Evolutionary conservation across 352 stramenopile species (phyloP).

Genomic region (Thraustochytrium sp.): DNA sequence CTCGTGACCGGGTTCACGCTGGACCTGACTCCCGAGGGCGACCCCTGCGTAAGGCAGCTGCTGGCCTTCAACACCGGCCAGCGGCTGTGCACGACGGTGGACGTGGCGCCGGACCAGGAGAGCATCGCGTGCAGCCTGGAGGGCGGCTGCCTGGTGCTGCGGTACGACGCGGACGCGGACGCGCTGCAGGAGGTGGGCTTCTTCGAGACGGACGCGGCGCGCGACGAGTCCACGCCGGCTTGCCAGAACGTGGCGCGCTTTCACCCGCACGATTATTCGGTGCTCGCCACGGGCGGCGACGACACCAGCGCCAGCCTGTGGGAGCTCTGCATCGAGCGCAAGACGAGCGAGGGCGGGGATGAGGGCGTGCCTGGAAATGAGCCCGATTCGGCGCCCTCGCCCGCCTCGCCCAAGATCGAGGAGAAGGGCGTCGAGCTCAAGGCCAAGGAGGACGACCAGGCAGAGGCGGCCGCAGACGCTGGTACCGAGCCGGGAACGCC

Average conservation of each 20-base stretch:
- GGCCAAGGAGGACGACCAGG: not conserved
- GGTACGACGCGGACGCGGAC: not conserved
- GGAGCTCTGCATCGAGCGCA: not conserved
- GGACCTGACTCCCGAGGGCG: not conserved
- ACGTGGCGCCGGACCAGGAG: not conserved
- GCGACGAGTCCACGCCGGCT: conserved; percentile 18
- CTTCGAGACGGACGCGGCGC: not conserved
- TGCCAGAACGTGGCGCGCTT: conserved; percentile 27
- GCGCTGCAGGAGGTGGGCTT: not conserved
- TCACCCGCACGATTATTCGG: not conserved
- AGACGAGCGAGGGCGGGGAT: not conserved
- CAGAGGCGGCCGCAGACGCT: not conserved
- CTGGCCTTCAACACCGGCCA: not conserved
- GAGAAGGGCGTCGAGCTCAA: not conserved
- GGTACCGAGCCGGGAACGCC: not conserved
- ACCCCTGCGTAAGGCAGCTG: not conserved
- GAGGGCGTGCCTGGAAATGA: not conserved
- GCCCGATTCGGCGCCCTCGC: not conserved
- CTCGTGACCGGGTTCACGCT: not conserved
- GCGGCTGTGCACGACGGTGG: not conserved
- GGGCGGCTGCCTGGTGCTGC: not conserved
- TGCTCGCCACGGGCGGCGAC: conserved; percentile 13
- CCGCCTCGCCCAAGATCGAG: not conserved
- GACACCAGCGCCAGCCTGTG: not conserved
- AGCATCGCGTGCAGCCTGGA: not conserved